Percentiles rank a stretch among this genome's conserved stretches.
phyloP scores from a whole-genome alignment of 78 protist genomes.

The Dictyostelium firmibasis region DNA sequence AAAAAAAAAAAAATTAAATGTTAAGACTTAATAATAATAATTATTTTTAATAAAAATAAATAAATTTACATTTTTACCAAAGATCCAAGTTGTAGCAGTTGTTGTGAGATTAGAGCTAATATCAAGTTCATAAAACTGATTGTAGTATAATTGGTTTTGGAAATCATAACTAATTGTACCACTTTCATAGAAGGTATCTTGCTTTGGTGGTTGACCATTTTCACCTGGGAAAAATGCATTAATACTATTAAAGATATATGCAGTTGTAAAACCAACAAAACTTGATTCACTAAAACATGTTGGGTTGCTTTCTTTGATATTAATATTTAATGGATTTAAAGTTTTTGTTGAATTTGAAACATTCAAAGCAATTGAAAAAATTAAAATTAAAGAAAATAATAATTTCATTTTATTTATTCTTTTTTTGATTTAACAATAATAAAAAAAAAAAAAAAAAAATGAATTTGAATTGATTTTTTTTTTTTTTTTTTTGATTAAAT shows the following conservation, averaged over 20 bases:
- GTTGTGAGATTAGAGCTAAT: not conserved
- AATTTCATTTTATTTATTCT: not conserved
- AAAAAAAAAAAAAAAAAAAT: not conserved
- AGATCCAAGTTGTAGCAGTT: not conserved
- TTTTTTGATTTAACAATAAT: not conserved
- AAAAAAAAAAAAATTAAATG: too few species aligned
- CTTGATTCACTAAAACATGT: not conserved
- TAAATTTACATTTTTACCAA: not conserved
- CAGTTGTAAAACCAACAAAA: not conserved
- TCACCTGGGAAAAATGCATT: not conserved
- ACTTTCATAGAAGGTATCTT: not conserved
- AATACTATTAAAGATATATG: not conserved
- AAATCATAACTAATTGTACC: not conserved
- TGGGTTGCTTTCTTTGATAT: not conserved
- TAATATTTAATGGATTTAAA: not conserved
- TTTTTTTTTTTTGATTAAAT: too few species aligned
- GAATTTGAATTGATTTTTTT: too few species aligned
- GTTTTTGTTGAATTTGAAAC: not conserved
- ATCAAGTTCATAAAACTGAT: not conserved
- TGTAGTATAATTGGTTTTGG: not conserved
- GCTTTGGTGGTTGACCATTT: not conserved
- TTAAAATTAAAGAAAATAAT: not conserved
- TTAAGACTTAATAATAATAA: too few species aligned
- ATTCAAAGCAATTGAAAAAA: not conserved
- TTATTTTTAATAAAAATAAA: not conserved